Percentiles rank a stretch among this genome's conserved stretches.
Conservation (phyloP, 495 filamentous ascomycete species). For the Penicillium lividum region DNA sequence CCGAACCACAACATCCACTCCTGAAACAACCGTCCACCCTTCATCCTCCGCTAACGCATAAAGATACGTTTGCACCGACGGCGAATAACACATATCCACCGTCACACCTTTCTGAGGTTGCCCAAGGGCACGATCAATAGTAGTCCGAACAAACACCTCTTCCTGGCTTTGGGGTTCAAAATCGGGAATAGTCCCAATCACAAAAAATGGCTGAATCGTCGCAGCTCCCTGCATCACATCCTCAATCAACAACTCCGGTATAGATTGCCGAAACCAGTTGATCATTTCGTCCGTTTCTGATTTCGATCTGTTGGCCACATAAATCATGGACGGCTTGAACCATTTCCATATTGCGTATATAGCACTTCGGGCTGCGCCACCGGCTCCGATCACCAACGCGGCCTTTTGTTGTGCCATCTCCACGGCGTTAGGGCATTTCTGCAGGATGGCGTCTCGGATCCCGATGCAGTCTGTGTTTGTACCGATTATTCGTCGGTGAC, state of each 20-base stretch:
- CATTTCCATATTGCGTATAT: slow-evolving; percentile 43
- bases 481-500: slow-evolving; percentile 50
- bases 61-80: background rate
- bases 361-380: slow-evolving; percentile 59
- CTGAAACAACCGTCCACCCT: background rate
- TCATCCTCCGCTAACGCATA: too few species aligned
- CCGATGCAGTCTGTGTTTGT: slow-evolving; percentile 69
- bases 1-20: background rate
- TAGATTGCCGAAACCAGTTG: background rate
- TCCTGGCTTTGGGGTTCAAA: background rate
- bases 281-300: background rate
- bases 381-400: slow-evolving; percentile 57
- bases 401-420: slow-evolving; percentile 33
- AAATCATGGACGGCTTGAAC: background rate
- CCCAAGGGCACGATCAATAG: background rate
- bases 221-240: background rate
- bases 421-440: slow-evolving; percentile 42
- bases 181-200: slow-evolving; percentile 1
- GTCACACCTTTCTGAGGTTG: background rate
- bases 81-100: slow-evolving; percentile 3
- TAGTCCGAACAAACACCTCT: background rate
- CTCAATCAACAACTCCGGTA: background rate
- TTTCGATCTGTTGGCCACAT: background rate
- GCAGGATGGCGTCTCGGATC: slow-evolving; percentile 59
- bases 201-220: background rate